These are phyloP conservation scores for Rosa hybrid DNA, from an alignment of 331 rosid genomes.

Conservation along the genomic window DNA sequence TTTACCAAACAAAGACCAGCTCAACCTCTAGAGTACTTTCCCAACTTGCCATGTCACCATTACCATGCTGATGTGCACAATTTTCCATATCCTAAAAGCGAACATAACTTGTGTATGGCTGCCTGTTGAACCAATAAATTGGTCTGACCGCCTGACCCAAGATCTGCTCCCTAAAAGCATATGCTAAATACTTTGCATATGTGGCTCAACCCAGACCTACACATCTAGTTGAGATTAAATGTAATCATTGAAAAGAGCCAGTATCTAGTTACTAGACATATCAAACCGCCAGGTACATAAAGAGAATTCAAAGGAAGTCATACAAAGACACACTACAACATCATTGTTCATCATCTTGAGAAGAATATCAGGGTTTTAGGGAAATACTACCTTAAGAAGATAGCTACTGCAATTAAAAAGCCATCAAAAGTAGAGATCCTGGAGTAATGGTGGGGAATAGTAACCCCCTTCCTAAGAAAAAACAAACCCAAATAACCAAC, in stretches of 20 bases:
- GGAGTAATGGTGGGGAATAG: conserved; percentile 44
- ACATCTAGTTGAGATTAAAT: background rate
- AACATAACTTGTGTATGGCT: no score
- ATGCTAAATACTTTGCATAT: conserved; percentile 12
- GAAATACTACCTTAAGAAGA: conserved; percentile 22
- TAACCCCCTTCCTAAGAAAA: conserved; percentile 21
- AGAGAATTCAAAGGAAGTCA: background rate
- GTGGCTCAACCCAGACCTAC: conserved; percentile 22
- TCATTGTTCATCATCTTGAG: background rate
- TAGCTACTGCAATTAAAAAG: conserved; percentile 28
- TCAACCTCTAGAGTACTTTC: conserved; percentile 7
- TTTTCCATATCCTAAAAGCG: conserved; percentile 17
- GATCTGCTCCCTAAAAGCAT: background rate
- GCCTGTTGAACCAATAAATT: no score
- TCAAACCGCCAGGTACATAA: background rate
- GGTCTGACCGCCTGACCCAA: background rate
- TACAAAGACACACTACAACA: background rate
- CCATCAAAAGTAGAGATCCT: conserved; percentile 61
- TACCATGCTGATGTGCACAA: conserved; percentile 40
- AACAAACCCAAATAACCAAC: conserved; percentile 28
- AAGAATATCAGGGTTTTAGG: conserved; percentile 3
- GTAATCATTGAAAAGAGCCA: background rate
- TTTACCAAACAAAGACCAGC: conserved; percentile 43
- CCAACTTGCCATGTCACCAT: conserved; percentile 40
- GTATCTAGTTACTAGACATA: background rate